phyloP scores from a whole-genome alignment of 768 basidiomycete species.

The Boletales sp. region DNA sequence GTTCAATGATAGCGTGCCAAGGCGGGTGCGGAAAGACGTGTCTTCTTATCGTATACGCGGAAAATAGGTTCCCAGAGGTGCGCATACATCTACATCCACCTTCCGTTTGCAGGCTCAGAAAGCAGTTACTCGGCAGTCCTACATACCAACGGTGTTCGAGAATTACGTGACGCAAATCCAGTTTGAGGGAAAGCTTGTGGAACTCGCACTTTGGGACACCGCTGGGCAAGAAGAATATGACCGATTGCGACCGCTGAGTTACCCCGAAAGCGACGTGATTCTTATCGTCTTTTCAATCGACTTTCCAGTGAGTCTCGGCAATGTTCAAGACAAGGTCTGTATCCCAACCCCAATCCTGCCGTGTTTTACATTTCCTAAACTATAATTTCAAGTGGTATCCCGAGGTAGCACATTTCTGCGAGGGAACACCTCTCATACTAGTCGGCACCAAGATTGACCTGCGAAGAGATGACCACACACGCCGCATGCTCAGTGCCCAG shows the following conservation, averaged over 20 bases:
- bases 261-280: conserved; percentile 87
- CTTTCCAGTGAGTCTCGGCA: conserved; percentile 86
- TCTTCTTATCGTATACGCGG: conserved; percentile 93
- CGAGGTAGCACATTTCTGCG: conserved; percentile 91
- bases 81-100: conserved; percentile 19
- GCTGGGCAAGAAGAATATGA: conserved; percentile 98
- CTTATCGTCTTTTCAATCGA: conserved; percentile 94
- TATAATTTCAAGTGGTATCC: conserved; percentile 71
- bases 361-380: conserved; percentile 8
- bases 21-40: conserved; percentile 93
- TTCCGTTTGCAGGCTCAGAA: conserved; percentile 16
- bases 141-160: conserved; percentile 92
- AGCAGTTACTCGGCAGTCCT: conserved; percentile 52
- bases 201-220: conserved; percentile 98
- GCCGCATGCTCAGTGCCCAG: conserved; percentile 86
- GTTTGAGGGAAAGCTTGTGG: conserved; percentile 85
- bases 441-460: conserved; percentile 95
- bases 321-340: conserved; percentile 84
- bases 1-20: conserved; percentile 33
- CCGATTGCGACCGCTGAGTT: conserved; percentile 78
- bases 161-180: conserved; percentile 88
- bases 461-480: conserved; percentile 80
- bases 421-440: conserved; percentile 83
- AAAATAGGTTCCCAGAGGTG: conserved; percentile 95
- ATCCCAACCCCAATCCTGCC: conserved; percentile 1